Conservation (phyloP, 1,284 basidiomycete species). For the Malassezia caprae region DNA sequence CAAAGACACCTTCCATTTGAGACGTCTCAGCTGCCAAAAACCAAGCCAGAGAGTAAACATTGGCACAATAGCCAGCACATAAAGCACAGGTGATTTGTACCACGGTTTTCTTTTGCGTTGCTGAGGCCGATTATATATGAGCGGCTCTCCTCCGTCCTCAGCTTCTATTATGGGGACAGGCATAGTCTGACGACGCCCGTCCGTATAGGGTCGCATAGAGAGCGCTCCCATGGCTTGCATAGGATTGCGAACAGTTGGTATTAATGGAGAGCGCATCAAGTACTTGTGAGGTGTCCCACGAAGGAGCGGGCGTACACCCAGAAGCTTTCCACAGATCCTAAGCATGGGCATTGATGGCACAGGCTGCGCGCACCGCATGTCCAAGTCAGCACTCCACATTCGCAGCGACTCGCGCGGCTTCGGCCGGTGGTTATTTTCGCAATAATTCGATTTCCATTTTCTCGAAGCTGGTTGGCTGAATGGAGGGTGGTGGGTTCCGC, state of each 20-base stretch:
- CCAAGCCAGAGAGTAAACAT: constrained; percentile 84
- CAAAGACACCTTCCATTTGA: constrained; percentile 87
- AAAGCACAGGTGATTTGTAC: constrained; percentile 36
- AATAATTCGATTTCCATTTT: constrained; percentile 10
- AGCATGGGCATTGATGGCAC: background rate
- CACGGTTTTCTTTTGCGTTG: constrained; percentile 17
- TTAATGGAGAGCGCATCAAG: background rate
- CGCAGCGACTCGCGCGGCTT: background rate
- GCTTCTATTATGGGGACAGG: constrained; percentile 1
- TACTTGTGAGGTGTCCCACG: background rate
- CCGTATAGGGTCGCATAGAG: background rate
- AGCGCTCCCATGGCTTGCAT: background rate
- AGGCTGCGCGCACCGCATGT: background rate
- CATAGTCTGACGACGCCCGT: background rate
- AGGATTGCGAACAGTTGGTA: background rate
- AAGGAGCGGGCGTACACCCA: background rate
- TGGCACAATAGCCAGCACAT: constrained; percentile 75
- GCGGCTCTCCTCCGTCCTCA: background rate
- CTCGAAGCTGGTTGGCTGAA: constrained; percentile 7
- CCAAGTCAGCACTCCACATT: background rate
- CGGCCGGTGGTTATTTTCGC: background rate
- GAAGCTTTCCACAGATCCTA: background rate
- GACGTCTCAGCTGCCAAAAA: constrained; percentile 77
- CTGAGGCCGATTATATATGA: constrained; percentile 16
- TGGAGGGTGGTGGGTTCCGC: background rate